phyloP scores from a whole-genome alignment of 495 filamentous ascomycete species.

The Penicillium soppii region DNA sequence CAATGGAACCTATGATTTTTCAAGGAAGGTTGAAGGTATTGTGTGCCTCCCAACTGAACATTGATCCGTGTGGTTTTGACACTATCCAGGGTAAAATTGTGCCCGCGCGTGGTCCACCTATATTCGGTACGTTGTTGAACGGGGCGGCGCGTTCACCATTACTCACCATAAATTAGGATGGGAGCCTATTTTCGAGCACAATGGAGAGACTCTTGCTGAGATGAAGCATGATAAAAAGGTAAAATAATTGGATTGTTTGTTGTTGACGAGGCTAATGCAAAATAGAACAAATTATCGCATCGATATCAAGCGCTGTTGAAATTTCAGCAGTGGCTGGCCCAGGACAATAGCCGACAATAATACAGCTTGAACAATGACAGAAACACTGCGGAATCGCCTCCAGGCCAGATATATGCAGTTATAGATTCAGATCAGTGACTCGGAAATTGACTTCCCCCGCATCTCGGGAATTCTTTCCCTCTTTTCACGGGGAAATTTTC shows the following conservation, averaged over 20 bases:
- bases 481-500: conserved; percentile 16
- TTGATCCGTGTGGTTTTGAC: background rate
- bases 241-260: background rate
- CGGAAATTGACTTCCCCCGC: background rate
- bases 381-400: no score
- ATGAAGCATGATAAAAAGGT: conserved; percentile 79
- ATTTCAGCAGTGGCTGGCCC: conserved; percentile 71
- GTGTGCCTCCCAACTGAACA: no score
- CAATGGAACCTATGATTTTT: conserved; percentile 73
- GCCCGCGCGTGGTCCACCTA: conserved; percentile 50
- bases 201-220: conserved; percentile 87
- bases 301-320: conserved; percentile 73
- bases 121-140: conserved; percentile 56
- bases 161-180: conserved; percentile 58
- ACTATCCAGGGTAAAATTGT: conserved; percentile 51
- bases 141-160: background rate
- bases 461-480: conserved; percentile 8
- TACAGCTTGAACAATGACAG: background rate
- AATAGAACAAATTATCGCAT: conserved; percentile 76
- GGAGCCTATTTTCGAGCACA: conserved; percentile 89
- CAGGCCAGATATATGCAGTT: background rate
- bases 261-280: conserved; percentile 19
- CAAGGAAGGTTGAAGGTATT: conserved; percentile 64
- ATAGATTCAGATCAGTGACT: background rate
- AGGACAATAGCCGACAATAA: background rate